Conservation (phyloP, 75 land plant species). For the Sequoiadendron giganteum region DNA sequence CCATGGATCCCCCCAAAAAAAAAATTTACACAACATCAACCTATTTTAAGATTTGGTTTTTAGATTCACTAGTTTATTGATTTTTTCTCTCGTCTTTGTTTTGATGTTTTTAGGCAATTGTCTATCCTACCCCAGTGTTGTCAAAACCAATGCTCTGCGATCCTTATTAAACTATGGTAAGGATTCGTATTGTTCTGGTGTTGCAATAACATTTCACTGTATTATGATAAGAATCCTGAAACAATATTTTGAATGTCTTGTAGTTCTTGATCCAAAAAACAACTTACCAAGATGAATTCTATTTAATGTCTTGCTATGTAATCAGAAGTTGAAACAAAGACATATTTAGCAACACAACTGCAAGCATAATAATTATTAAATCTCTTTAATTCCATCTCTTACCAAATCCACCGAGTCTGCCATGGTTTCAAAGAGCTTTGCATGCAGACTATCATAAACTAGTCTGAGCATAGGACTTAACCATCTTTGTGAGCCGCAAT, state of each 20-base stretch:
- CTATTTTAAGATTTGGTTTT: no score
- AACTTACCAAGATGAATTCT: not conserved
- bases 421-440: not conserved
- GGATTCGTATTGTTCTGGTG: not conserved
- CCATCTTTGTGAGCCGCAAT: not conserved
- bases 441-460: not conserved
- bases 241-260: not conserved
- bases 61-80: no score
- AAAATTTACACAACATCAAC: no score
- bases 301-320: not conserved
- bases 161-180: not conserved
- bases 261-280: not conserved
- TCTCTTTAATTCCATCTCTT: not conserved
- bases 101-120: constrained; percentile 80
- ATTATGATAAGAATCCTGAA: not conserved
- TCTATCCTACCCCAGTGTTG: constrained; percentile 80
- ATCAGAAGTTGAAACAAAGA: not conserved
- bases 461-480: not conserved
- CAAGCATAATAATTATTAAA: not conserved
- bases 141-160: constrained; percentile 32
- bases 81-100: constrained; percentile 37
- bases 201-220: not conserved
- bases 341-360: not conserved
- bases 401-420: not conserved
- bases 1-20: no score